Conservation (phyloP, 1,284 basidiomycete species). For the Cryptococcus sp. region DNA sequence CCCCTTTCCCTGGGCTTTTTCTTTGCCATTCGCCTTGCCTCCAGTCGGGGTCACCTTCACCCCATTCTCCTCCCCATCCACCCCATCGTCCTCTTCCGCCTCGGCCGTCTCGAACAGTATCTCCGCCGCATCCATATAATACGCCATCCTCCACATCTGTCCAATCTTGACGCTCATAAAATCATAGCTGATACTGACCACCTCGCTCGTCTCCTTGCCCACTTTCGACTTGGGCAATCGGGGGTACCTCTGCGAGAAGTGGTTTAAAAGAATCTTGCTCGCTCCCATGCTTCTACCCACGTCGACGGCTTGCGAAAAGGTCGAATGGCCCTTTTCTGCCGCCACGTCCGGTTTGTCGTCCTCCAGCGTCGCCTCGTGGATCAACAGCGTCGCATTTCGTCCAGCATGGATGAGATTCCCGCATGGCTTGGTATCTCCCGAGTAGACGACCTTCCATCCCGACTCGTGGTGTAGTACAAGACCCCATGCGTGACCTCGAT, state of each 20-base stretch:
- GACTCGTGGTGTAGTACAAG: conserved; percentile 60
- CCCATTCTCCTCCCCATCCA: not conserved
- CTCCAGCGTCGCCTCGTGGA: conserved; percentile 92
- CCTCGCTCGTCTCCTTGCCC: conserved; percentile 31
- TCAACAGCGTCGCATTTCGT: conserved; percentile 67
- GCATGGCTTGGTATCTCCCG: conserved; percentile 82
- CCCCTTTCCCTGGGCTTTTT: not conserved
- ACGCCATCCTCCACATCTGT: conserved; percentile 72
- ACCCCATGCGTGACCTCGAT: conserved; percentile 66
- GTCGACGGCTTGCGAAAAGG: conserved; percentile 77
- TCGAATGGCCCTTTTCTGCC: conserved; percentile 74
- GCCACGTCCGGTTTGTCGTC: conserved; percentile 68
- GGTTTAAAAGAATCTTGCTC: conserved; percentile 75
- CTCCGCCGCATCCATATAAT: conserved; percentile 67
- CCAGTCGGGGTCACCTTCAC: not conserved
- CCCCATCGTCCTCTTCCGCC: conserved; percentile 48
- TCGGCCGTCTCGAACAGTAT: conserved; percentile 58
- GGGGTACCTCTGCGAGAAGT: conserved; percentile 92
- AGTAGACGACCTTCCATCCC: conserved; percentile 75
- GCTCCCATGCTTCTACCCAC: conserved; percentile 77
- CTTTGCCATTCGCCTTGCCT: not conserved
- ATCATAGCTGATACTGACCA: conserved; percentile 74
- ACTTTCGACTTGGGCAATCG: conserved; percentile 56
- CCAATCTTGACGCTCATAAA: conserved; percentile 64
- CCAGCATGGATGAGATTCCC: conserved; percentile 64